Evolutionary conservation across 192 early-diverging fungal genomes (phyloP), one percentile per base, ranked within the genome.

Genomic region (Oehlia diaphana): DNA sequence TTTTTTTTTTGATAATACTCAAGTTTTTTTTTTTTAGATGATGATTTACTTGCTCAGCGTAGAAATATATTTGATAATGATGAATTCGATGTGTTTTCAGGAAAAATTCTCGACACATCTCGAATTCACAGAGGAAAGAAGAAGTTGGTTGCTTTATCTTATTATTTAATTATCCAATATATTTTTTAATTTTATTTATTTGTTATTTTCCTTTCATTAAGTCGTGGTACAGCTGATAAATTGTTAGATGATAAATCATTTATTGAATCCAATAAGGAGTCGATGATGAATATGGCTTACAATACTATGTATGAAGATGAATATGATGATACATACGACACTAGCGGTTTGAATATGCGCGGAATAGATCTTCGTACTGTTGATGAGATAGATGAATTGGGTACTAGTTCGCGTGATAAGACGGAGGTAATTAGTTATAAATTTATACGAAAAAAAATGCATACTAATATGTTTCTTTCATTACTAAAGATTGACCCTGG

Each of bases 301-400:
- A 84, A 89, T 63, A 63, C 72, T 1, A 88, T 88, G 80, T 92
- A 95, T 42, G 95, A 96, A 28, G 94, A 96, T 79, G 95, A 97
- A 82, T 94, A 95, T 77, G 97, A 98, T 82, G 97, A 97, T 81
- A 94, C 95, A 21, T 98, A 96, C 72, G 97, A 98, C 80, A 86
- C 88, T 31, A 85, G 86, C 23, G 91, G 91, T 39, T 84, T 92
- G 77, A 86, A 89, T 53, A 88, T 86, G 21, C 86, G 87, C 12
- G 87, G 86, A 2, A 83, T 89, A 3, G 91, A 91, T 49, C 83
- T 88, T 31, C 86, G 77, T 62, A 74, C 84, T 44, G 77, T 89
- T 39, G 93, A 94, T 80, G 88, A 91, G 28, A 78, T 83, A 14
- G 91, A 92, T 35, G 82, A 80, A 9, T 78, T 84, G 9, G 85